Base-by-base conservation (phyloP, 192 early-diverging fungal genomes). In the Pilobolus umbonatus region DNA sequence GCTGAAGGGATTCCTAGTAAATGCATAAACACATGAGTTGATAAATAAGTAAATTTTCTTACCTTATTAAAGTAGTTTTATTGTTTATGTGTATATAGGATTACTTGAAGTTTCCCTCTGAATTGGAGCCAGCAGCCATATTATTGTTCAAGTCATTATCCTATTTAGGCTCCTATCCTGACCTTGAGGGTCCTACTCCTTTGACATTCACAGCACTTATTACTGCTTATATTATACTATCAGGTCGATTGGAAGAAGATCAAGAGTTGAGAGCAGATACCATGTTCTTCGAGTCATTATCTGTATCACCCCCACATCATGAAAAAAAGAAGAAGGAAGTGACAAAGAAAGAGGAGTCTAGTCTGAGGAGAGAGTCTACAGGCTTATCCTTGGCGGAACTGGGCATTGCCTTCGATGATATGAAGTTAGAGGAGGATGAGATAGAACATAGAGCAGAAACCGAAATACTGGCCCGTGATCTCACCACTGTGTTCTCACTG, bases 141-240 rank as follows among this genome's bases (percentile, higher is more conserved):
- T 36, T 72, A 15, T 53, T 72, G 5, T 72, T 62, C 44, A 72
- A 72, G 54, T 61, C 62, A 0, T 65, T 72, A 24, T 72, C 69
- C 1, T 62, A 72, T 3, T 55, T 66, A 9, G 69, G 64, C 24
- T 49, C 64, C 6, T 65, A 61, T 35, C 69, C 69, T 24, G 53
- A 72, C 10, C 53, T 38, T 19, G 36, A 49, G 2, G 61, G 56
- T 3, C 60, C 67, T 22, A 49, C 67, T 11, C 69, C 64, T 3
- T 34, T 72, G 22, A 57, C 58, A 10, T 50, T 61, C 11, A 10
- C 61, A 12, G 60, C 45, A 10, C 63, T 72, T 47, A 35, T 65
- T 5, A 72, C 43, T 17, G 60, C 64, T 10, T 66, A 59, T 36
- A 56, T 54, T 4, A 39, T 72, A 17, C 21, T 65, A 12, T 54